Conservation (phyloP, 2,329 filamentous ascomycete genomes). For the Fusarium cyanostomum region DNA sequence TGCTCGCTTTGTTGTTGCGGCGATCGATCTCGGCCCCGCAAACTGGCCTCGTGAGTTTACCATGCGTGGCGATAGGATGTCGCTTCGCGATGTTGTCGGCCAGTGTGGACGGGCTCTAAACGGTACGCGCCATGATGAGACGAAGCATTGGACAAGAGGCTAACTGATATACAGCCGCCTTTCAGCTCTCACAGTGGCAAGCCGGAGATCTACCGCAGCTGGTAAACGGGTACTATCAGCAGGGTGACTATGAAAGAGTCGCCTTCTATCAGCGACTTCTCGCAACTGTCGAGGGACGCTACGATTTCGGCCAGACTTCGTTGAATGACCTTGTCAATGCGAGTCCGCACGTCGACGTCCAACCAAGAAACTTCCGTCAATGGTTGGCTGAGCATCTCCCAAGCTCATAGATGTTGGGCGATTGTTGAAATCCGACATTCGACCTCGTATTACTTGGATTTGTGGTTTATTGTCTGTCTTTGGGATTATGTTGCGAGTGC, state of each 20-base stretch:
- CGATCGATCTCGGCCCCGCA: slow-evolving; percentile 67
- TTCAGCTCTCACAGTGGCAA: slow-evolving; percentile 51
- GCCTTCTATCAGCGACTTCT: slow-evolving; percentile 69
- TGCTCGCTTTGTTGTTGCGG: slow-evolving; percentile 74
- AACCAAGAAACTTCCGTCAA: slow-evolving; percentile 60
- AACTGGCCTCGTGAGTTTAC: slow-evolving; percentile 75
- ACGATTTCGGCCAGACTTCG: slow-evolving; percentile 69
- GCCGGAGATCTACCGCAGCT: slow-evolving; percentile 54
- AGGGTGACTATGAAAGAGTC: slow-evolving; percentile 59
- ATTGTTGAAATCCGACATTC: neutral
- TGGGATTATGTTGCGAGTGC: neutral
- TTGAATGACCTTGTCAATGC: slow-evolving; percentile 62
- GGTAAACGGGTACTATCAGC: slow-evolving; percentile 55
- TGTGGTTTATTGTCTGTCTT: neutral
- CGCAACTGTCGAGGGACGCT: slow-evolving; percentile 74
- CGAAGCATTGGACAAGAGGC: neutral
- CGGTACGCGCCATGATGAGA: slow-evolving; percentile 48
- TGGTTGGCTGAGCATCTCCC: slow-evolving; percentile 56
- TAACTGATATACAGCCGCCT: slow-evolving; percentile 49
- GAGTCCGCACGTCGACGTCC: slow-evolving; percentile 52
- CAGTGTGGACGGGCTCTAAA: slow-evolving; percentile 60
- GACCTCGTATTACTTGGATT: neutral
- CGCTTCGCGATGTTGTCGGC: slow-evolving; percentile 66
- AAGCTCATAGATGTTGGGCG: no score
- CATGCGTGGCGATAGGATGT: slow-evolving; percentile 73